Base-by-base conservation (phyloP, 2,329 filamentous ascomycete genomes). In the Seiridium cupressi region DNA sequence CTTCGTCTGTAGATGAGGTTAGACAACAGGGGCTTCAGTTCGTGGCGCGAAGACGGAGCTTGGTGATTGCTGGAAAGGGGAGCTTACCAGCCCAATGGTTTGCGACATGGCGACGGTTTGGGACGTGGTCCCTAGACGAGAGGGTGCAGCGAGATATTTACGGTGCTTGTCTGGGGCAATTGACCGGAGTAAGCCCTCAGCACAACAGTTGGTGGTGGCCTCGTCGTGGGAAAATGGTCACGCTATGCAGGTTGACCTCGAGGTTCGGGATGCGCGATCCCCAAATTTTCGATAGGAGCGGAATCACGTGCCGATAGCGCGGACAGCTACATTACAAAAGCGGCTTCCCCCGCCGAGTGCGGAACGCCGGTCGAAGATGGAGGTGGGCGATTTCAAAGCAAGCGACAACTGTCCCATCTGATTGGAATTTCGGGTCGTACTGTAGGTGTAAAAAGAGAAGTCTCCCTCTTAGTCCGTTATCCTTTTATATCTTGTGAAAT, bases 21-120 rank as follows among this genome's bases (percentile, higher is more conserved):
- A 9, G 26, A 49, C 26, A 26, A 26, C 26, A 38, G 10, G 32
- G 8, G 53, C 3, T 1, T 44, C 31, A n/a, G 36, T 4, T 2
- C 1, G 34, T 11, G 9, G 18, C 18, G 18, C 18, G 18, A 26
- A 40, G 32, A 31, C 34, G 49, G 35, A 31, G 51, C 18, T 44
- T 18, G n/a, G 35, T n/a, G 26, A 9, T 55, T n/a, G 4, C 6
- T 5, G 47, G 36, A 53, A 58, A 59, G 49, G 49, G 57, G 64
- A 75, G 69, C 80, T 71, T 84, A 93, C 91, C 75, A 89, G 80
- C 70, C 91, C 91, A 71, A 93, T 79, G 66, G 86, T 89, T 83
- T 93, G 90, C 68, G 91, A 93, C 91, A 94, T 94, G 48, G 61
- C 79, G 74, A 67, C 64, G 67, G 66, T 62, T 67, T 57, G 68